Evolutionary conservation across 805 yeast species (phyloP).

Genomic region (Saccharomycopsis malanga): DNA sequence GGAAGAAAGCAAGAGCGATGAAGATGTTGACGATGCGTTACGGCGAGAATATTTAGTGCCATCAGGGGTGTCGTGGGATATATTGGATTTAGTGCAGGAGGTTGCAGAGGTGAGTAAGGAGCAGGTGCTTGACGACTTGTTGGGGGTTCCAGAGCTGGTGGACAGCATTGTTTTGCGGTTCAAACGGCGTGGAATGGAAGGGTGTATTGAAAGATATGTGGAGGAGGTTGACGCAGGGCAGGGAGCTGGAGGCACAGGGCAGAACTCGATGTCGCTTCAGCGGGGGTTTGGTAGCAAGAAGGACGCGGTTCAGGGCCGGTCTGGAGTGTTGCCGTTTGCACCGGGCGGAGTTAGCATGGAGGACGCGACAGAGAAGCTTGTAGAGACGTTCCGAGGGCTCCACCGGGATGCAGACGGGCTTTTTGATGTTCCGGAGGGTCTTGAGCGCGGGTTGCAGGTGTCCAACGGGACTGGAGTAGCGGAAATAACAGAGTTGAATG

Average conservation of each 20-base stretch:
- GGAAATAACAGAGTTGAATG: conserved; percentile 12
- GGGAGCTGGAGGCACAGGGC: conserved; percentile 44
- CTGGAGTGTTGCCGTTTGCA: conserved; percentile 76
- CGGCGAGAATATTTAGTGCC: conserved; percentile 19
- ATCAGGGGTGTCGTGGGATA: conserved; percentile 49
- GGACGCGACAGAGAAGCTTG: conserved; percentile 23
- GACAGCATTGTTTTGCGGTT: conserved; percentile 61
- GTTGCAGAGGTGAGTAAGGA: conserved; percentile 35
- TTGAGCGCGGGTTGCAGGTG: conserved; percentile 58
- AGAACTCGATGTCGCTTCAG: conserved; percentile 65
- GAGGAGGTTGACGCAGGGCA: conserved; percentile 53
- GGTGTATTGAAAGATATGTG: conserved; percentile 52
- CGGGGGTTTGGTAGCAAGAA: conserved; percentile 57
- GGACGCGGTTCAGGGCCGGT: conserved; percentile 60
- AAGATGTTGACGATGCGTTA: conserved; percentile 24
- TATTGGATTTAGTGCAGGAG: conserved; percentile 62
- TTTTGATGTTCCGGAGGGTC: conserved; percentile 77
- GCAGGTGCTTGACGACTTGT: conserved; percentile 40
- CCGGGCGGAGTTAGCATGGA: conserved; percentile 71
- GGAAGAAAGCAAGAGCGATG: conserved; percentile 1
- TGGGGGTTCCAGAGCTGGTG: conserved; percentile 52
- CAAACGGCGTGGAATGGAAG: conserved; percentile 68
- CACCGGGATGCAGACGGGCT: conserved; percentile 71
- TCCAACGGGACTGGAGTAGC: conserved; percentile 5
- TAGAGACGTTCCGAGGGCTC: conserved; percentile 35